Base-by-base conservation (phyloP, 768 basidiomycete genomes). In the Terana coerulea region DNA sequence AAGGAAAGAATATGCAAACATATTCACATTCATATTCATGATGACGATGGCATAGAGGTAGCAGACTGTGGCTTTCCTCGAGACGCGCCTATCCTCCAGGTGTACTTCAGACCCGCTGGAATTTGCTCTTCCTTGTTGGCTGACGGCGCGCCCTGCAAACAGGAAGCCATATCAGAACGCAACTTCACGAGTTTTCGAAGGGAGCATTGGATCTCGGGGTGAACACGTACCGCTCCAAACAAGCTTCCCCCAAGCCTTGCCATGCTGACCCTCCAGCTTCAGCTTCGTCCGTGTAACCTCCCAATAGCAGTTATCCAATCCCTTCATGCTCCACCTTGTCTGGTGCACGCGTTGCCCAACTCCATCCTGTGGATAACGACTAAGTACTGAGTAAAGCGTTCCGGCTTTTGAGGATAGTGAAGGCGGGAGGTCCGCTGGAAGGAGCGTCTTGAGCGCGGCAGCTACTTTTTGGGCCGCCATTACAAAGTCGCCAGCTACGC, bases 191-290 rank as follows among this genome's bases (percentile, higher is more conserved):
- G 1, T 6, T n/a, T 40, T 19, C 31, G 15, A 9, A 33, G 9
- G 31, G 8, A 15, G 9, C 31, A 33, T 15, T 9, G 15, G 15
- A 15, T 15, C 31, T 9, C 31, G 9, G 31, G 29, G 26, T 15
- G 17, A 52, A 24, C 0, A 69, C 81, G 52, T 47, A 91, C 91
- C 88, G 72, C 76, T 81, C 88, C 90, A 93, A 49, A 82, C 75
- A 4, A 92, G 69, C 53, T 74, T 72, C 6, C 91, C 91, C 91
- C 91, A 93, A 15, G 80, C 90, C 65, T 84, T 91, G 2, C 91
- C 91, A 59, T 91, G 86, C 24, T 67, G 73, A 24, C 89, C 89
- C 57, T 83, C 83, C 36, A 73, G 72, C 67, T 91, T 93, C 64
- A 91, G 80, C 55, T 73, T 71, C 28, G 86, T 76, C 61, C 78